A percentile compares a stretch with the other conserved stretches of the same genome.
Evolutionary conservation across 768 basidiomycete genomes (phyloP).

Genomic region (Mycena albidolilacea): DNA sequence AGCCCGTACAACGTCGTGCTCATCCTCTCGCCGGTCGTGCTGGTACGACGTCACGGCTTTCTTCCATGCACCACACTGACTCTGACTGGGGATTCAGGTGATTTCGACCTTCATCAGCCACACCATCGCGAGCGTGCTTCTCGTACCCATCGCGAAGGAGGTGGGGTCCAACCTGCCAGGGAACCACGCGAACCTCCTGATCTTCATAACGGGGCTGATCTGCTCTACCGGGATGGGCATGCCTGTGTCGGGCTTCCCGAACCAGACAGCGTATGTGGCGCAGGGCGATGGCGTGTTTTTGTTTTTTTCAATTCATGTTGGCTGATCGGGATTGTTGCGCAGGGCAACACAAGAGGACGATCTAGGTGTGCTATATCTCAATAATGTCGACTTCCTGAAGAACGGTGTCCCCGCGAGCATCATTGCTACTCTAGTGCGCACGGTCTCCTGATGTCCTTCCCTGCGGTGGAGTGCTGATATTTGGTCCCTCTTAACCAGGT

Average conservation of each 20-base stretch:
- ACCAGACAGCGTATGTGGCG: constrained; percentile 90
- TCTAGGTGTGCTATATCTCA: constrained; percentile 89
- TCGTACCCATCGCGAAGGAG: constrained; percentile 96
- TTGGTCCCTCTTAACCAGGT: constrained; percentile 61
- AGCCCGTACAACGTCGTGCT: constrained; percentile 79
- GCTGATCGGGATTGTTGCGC: constrained; percentile 10
- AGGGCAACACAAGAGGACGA: constrained; percentile 96
- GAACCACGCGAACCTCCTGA: constrained; percentile 83
- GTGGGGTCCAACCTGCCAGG: constrained; percentile 85
- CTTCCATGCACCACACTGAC: constrained; percentile 33
- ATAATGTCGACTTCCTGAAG: constrained; percentile 91
- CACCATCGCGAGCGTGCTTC: constrained; percentile 94
- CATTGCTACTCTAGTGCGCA: constrained; percentile 82
- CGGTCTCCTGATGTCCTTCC: constrained; percentile 6
- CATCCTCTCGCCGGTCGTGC: constrained; percentile 76
- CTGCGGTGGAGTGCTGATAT: constrained; percentile 29
- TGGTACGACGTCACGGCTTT: constrained; percentile 65
- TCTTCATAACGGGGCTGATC: constrained; percentile 93
- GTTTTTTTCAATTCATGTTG: constrained; percentile 29
- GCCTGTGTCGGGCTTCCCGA: constrained; percentile 99
- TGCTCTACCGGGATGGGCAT: constrained; percentile 99
- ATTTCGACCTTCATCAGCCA: constrained; percentile 98
- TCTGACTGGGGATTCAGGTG: constrained; percentile 59
- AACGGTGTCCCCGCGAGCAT: constrained; percentile 96
- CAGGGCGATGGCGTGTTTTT: constrained; percentile 27